Conservation (phyloP, 2,329 filamentous ascomycete genomes). For the Tolypocladium paradoxum region DNA sequence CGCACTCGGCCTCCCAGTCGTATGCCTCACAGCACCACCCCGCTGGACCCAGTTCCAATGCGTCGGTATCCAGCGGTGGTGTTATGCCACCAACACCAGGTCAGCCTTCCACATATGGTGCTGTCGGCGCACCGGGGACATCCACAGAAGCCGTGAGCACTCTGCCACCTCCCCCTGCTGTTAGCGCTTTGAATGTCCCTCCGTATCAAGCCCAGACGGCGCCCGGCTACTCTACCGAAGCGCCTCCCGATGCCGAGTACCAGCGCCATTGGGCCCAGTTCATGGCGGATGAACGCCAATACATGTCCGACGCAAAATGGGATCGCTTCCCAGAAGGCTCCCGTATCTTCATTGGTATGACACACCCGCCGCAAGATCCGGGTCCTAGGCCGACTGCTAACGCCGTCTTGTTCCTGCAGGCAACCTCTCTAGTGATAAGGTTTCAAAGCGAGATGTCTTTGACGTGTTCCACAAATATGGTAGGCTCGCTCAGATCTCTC, state of each 20-base stretch:
- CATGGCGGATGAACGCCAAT: constrained; percentile 59
- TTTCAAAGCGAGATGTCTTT: constrained; percentile 89
- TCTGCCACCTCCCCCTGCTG: constrained; percentile 17
- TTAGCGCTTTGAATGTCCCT: constrained; percentile 19
- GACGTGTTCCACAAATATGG: constrained; percentile 81
- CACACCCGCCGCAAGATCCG: constrained; percentile 19
- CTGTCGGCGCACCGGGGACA: constrained; percentile 19
- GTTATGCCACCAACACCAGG: constrained; percentile 19
- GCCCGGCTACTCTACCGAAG: constrained; percentile 16
- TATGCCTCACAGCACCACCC: constrained; percentile 27
- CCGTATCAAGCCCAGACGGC: constrained; percentile 18
- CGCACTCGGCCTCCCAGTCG: constrained; percentile 25
- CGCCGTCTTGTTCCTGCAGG: constrained; percentile 38
- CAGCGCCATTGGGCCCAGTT: constrained; percentile 64
- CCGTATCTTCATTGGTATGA: constrained; percentile 66
- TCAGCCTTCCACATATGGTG: constrained; percentile 22
- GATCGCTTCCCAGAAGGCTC: constrained; percentile 70
- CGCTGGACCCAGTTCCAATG: constrained; percentile 17
- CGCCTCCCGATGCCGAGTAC: constrained; percentile 32
- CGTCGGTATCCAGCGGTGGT: constrained; percentile 14
- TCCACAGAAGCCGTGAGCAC: constrained; percentile 19
- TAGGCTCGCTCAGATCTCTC: constrained; percentile 82
- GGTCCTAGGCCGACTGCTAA: constrained; percentile 6
- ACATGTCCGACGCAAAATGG: constrained; percentile 71
- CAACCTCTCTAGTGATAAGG: constrained; percentile 85